These are phyloP conservation scores for Suhomyces taliae DNA, from an alignment of 1,139 yeast genomes.

Conservation along the genomic window DNA sequence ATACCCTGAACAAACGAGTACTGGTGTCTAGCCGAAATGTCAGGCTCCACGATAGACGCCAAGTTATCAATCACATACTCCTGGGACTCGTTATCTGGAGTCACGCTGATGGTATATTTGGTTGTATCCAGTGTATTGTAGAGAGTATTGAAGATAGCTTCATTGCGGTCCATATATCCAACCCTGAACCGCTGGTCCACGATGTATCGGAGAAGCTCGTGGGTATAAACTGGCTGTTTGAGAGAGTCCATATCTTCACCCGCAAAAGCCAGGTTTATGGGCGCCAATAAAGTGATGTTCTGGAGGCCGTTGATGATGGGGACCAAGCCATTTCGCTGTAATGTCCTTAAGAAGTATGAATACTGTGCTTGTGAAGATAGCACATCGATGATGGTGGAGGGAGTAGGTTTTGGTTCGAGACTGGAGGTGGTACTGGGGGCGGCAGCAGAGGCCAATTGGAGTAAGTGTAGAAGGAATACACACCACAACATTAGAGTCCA, in stretches of 20 bases:
- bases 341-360: conserved; percentile 61
- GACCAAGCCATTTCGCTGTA: conserved; percentile 69
- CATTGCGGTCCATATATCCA: conserved; percentile 30
- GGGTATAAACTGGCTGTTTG: background rate
- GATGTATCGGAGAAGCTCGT: conserved; percentile 34
- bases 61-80: conserved; percentile 50
- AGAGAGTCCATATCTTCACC: conserved; percentile 17
- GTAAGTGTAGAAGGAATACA: background rate
- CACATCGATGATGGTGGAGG: conserved; percentile 68
- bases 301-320: conserved; percentile 64
- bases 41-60: conserved; percentile 58
- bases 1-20: conserved; percentile 76
- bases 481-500: conserved; percentile 4
- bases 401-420: conserved; percentile 12
- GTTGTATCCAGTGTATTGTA: conserved; percentile 18
- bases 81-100: conserved; percentile 29
- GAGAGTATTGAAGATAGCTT: conserved; percentile 33
- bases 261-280: conserved; percentile 77
- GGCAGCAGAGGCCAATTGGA: background rate
- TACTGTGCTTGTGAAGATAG: conserved; percentile 73
- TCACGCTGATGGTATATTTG: conserved; percentile 27
- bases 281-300: conserved; percentile 80
- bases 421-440: conserved; percentile 12
- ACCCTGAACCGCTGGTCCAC: conserved; percentile 37
- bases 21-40: conserved; percentile 65